These are phyloP conservation scores for Saccharomycopsis microspora DNA, from an alignment of 805 yeast genomes.

Conservation along the genomic window DNA sequence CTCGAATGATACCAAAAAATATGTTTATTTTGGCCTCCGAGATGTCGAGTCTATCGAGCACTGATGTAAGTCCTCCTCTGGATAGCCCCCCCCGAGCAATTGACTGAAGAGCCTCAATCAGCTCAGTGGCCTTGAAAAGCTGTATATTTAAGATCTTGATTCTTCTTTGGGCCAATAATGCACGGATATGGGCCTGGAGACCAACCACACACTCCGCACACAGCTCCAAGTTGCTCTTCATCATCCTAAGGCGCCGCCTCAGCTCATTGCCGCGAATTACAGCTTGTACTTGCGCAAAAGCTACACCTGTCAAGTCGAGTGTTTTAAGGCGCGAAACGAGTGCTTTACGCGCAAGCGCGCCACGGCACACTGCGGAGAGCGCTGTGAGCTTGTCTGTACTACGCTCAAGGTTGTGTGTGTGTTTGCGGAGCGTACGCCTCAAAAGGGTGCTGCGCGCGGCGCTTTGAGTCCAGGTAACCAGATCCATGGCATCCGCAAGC, in stretches of 20 bases:
- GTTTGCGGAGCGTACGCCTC: no score
- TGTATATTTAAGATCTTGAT: neutral
- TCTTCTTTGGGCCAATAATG: neutral
- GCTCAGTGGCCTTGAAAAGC: neutral
- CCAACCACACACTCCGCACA: neutral
- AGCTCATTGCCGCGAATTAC: constrained; percentile 1
- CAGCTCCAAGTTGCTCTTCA: neutral
- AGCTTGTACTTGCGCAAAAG: constrained; percentile 5
- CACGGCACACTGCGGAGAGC: constrained; percentile 29
- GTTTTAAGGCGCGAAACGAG: neutral
- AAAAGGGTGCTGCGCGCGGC: no score
- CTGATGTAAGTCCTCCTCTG: constrained; percentile 30
- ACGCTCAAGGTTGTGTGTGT: no score
- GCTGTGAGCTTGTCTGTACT: constrained; percentile 17
- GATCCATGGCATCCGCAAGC: constrained; percentile 6
- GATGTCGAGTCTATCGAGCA: constrained; percentile 29
- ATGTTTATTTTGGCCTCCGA: constrained; percentile 27
- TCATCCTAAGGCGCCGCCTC: neutral
- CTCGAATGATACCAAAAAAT: constrained; percentile 34
- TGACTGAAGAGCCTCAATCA: constrained; percentile 28
- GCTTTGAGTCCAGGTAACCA: no score
- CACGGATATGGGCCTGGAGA: constrained; percentile 7
- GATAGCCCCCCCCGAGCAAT: constrained; percentile 34
- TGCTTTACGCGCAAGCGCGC: constrained; percentile 15
- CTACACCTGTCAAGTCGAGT: neutral